A percentile compares a stretch with the other conserved stretches of the same genome.
Evolutionary conservation across 2,329 filamentous ascomycete species (phyloP).

Genomic region (Colletotrichum higginsianum): DNA sequence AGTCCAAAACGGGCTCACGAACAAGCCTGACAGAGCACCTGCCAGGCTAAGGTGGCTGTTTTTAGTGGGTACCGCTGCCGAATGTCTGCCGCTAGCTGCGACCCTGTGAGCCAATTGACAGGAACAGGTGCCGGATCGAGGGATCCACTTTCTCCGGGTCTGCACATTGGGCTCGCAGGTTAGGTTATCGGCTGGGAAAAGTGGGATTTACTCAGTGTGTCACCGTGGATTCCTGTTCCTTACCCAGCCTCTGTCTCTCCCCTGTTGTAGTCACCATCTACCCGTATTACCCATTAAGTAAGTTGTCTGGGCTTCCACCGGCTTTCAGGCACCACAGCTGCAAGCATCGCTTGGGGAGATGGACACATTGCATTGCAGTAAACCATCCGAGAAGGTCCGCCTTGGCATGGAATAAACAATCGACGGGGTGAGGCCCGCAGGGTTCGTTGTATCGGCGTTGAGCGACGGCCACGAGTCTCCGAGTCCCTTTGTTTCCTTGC

Average conservation of each 20-base stretch:
- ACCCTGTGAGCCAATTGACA: conserved; percentile 24
- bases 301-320: neutral
- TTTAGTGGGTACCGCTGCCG: conserved; percentile 9
- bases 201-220: conserved; percentile 6
- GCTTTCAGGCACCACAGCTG: neutral
- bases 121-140: conserved; percentile 19
- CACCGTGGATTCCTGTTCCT: neutral
- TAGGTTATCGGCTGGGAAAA: neutral
- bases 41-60: conserved; percentile 6
- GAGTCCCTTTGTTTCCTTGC: conserved; percentile 26
- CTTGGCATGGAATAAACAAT: neutral
- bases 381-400: neutral
- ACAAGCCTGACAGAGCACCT: neutral
- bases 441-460: conserved; percentile 4
- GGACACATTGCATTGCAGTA: conserved; percentile 5
- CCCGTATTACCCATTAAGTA: too few relatives aligned
- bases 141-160: neutral
- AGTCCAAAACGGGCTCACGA: neutral
- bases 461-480: conserved; percentile 9
- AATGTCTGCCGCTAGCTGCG: conserved; percentile 5
- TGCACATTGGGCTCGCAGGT: conserved; percentile 9
- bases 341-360: too few relatives aligned
- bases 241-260: neutral
- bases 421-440: neutral
- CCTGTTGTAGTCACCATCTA: neutral